These are phyloP conservation scores for Chaetomium olivaceum DNA, from an alignment of 2,329 filamentous ascomycete genomes.

Conservation along the genomic window DNA sequence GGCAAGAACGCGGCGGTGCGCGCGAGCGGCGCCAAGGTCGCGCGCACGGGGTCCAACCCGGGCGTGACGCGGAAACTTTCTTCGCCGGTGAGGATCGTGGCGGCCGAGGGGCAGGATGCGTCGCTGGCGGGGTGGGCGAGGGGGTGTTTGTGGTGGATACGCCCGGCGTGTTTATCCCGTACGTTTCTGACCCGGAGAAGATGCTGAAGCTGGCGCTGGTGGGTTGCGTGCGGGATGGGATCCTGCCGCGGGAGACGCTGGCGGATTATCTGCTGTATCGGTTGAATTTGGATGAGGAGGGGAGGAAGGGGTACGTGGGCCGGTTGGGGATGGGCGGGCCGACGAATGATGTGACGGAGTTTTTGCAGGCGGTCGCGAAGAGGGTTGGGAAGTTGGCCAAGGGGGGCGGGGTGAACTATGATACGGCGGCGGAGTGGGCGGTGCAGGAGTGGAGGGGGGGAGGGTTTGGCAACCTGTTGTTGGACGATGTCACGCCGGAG, in stretches of 20 bases:
- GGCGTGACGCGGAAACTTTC: conserved; percentile 86
- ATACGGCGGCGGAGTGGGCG: conserved; percentile 75
- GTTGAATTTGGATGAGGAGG: conserved; percentile 61
- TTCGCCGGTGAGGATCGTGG: conserved; percentile 74
- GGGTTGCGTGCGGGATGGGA: conserved; percentile 84
- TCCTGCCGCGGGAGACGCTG: conserved; percentile 74
- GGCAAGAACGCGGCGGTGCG: no score
- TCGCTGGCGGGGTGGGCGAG: conserved; percentile 43
- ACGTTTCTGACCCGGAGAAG: conserved; percentile 76
- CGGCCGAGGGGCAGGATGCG: conserved; percentile 37
- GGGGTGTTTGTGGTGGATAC: conserved; percentile 88
- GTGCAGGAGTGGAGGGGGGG: conserved; percentile 82
- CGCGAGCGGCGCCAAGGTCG: conserved; percentile 58
- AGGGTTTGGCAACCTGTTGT: conserved; percentile 70
- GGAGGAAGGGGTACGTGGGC: conserved; percentile 47
- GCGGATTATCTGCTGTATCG: conserved; percentile 89
- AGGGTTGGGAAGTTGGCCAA: conserved; percentile 75
- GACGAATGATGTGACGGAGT: conserved; percentile 78
- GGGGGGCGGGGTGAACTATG: conserved; percentile 69
- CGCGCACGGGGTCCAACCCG: conserved; percentile 80
- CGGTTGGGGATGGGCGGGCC: conserved; percentile 56
- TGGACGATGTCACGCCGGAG: conserved; percentile 72
- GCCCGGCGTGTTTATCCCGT: conserved; percentile 92
- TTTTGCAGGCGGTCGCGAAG: conserved; percentile 69
- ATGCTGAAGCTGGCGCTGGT: conserved; percentile 96